A percentile compares a stretch with the other conserved stretches of the same genome.
These are phyloP conservation scores for Byssochlamys sp. DNA, from an alignment of 2,329 filamentous ascomycete genomes.

Conservation along the genomic window DNA sequence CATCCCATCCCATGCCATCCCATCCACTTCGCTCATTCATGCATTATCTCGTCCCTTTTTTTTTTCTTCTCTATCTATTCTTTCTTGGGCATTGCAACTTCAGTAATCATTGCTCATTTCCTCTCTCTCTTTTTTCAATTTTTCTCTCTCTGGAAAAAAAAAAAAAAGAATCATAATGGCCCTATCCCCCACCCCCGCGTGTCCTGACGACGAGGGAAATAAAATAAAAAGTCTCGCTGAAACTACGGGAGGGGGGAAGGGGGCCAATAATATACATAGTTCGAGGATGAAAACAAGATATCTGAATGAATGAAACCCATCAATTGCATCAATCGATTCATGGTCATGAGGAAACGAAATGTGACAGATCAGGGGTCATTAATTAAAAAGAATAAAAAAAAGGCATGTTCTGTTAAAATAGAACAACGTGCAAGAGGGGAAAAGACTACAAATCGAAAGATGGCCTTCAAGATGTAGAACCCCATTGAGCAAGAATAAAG, in stretches of 20 bases:
- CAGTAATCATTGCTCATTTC: not conserved
- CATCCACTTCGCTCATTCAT: no score
- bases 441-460: not conserved
- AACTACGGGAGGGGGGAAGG: not conserved
- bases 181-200: no score
- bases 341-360: not conserved
- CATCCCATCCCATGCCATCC: no score
- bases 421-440: not conserved
- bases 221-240: not conserved
- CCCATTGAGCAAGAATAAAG: not conserved
- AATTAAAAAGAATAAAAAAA: conserved; percentile 1
- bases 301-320: not conserved
- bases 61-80: not conserved
- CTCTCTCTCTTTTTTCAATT: not conserved
- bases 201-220: no score
- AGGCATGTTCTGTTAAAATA: conserved; percentile 1
- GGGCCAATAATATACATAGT: not conserved
- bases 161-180: no score
- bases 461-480: not conserved
- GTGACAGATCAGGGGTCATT: not conserved
- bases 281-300: not conserved
- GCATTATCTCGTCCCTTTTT: not conserved
- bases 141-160: not conserved
- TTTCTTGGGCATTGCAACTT: no score
- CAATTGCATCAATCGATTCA: not conserved